These are phyloP conservation scores for Phytopythium litorale DNA, from an alignment of 352 stramenopile species.

Conservation along the genomic window DNA sequence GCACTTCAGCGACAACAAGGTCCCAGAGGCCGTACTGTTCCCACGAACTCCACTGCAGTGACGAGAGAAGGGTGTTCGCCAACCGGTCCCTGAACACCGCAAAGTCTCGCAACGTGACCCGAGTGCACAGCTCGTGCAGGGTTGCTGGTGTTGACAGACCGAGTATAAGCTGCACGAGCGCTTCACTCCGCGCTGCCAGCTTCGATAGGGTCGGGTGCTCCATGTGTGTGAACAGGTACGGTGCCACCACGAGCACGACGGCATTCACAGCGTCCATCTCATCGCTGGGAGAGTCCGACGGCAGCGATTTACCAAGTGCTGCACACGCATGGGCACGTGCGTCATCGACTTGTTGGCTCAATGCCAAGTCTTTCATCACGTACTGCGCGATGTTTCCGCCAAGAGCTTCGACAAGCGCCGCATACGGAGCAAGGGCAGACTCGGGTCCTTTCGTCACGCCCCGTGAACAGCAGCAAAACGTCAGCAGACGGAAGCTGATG, in stretches of 20 bases:
- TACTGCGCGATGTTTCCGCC: constrained; percentile 41
- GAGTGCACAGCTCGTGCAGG: constrained; percentile 51
- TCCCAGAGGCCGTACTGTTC: constrained; percentile 83
- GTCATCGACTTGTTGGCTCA: constrained; percentile 80
- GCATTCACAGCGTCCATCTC: constrained; percentile 67
- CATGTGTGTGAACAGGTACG: constrained; percentile 69
- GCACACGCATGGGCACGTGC: constrained; percentile 57
- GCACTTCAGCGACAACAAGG: constrained; percentile 63
- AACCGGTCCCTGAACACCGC: constrained; percentile 65
- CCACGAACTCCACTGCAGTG: constrained; percentile 79
- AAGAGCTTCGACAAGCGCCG: constrained; percentile 55
- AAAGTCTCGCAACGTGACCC: constrained; percentile 75
- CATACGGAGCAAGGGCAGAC: constrained; percentile 52
- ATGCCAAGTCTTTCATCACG: constrained; percentile 63
- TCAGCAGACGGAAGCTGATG: constrained; percentile 70
- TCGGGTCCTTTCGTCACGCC: constrained; percentile 48
- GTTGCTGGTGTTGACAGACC: constrained; percentile 56
- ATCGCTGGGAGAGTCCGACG: constrained; percentile 24
- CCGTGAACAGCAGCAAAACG: constrained; percentile 64
- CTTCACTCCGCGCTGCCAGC: constrained; percentile 55
- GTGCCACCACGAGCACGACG: constrained; percentile 48
- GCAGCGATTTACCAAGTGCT: constrained; percentile 34
- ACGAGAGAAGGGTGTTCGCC: constrained; percentile 68
- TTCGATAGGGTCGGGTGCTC: constrained; percentile 59
- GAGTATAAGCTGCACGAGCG: constrained; percentile 63